Base-by-base conservation (phyloP, 148 eudicot genomes). In the Tetragonia tetragonoides region DNA sequence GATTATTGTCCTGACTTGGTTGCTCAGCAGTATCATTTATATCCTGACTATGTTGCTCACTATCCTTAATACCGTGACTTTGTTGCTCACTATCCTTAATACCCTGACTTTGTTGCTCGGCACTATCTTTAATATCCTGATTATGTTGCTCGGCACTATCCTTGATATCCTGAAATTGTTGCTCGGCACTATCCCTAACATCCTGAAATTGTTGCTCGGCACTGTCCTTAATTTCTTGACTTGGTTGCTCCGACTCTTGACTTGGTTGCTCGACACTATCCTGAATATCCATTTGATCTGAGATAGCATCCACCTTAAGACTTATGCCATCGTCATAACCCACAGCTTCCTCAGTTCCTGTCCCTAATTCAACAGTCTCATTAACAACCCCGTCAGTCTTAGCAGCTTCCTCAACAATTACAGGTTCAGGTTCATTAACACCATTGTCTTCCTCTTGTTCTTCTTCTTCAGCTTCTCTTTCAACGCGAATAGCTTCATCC, bases 401-500 rank as follows among this genome's bases (percentile, higher is more conserved):
- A 40, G 37, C 37, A 54, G 21, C 38, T 56, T 73, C 73, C 68
- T 44, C 65, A 60, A 68, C 72, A 39, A 57, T 66, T 75, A 69
- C 85, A 79, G 74, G 64, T 38, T 3, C 77, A 17, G 84, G 17
- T n/a, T 49, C 77, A 62, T 70, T 76, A 17, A 23, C 54, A 70
- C 76, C 90, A 80, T 80, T 75, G 66, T 79, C 85, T 59, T 10
- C 77, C 47, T 60, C 64, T 44, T 44, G 81, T 59, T 77, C 66
- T 18, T 28, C 34, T 44, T 44, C 83, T 59, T 77, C 66, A 21
- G 64, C 79, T 66, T 85, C 93, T 81, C 39, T 75, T 78, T 92
- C 98, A 81, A 15, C 54, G 57, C 87, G 89, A 69, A 95, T 77
- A 6, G 94, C 88, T 79, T 89, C 94, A 85, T 87, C 88, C 75